Evolutionary conservation across 2,329 filamentous ascomycete species (phyloP).

Genomic region (Neobulgaria alba): DNA sequence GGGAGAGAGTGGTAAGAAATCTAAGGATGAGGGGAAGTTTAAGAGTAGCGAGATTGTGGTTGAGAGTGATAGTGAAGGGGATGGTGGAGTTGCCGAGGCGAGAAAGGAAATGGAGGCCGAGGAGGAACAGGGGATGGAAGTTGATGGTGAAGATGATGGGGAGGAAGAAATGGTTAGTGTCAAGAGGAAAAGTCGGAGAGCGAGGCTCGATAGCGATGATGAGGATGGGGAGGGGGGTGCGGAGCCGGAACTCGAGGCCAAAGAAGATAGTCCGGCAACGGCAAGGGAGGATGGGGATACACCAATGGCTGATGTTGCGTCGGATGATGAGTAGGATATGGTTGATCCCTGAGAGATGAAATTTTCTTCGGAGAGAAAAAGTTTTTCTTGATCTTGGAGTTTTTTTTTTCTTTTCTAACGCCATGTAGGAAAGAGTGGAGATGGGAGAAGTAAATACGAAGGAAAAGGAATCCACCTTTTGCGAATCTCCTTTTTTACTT

Average conservation of each 20-base stretch:
- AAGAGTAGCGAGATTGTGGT: conserved; percentile 30
- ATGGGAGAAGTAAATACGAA: too few relatives aligned
- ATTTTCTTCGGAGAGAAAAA: too few relatives aligned
- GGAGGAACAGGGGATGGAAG: neutral
- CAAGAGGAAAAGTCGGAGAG: conserved; percentile 21
- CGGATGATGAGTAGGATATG: neutral
- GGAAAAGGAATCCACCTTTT: too few relatives aligned
- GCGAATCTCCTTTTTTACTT: too few relatives aligned
- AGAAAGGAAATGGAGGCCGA: conserved; percentile 23
- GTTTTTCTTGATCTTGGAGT: too few relatives aligned
- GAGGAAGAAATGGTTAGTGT: conserved; percentile 21
- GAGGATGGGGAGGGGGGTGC: conserved; percentile 24
- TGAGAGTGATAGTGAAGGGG: conserved; percentile 28
- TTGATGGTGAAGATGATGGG: conserved; percentile 17
- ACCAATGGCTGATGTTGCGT: conserved; percentile 21
- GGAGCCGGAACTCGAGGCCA: conserved; percentile 5
- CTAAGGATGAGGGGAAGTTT: too few relatives aligned
- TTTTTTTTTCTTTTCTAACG: too few relatives aligned
- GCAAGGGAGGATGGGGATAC: conserved; percentile 24
- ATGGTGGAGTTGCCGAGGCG: conserved; percentile 25
- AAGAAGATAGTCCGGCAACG: conserved; percentile 21
- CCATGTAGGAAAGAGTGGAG: too few relatives aligned
- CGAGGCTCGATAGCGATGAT: conserved; percentile 25
- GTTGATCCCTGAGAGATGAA: too few relatives aligned
- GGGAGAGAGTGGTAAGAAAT: conserved; percentile 17